Conservation (phyloP, 2,329 filamentous ascomycete species). For the Aspergillus alliaceus region DNA sequence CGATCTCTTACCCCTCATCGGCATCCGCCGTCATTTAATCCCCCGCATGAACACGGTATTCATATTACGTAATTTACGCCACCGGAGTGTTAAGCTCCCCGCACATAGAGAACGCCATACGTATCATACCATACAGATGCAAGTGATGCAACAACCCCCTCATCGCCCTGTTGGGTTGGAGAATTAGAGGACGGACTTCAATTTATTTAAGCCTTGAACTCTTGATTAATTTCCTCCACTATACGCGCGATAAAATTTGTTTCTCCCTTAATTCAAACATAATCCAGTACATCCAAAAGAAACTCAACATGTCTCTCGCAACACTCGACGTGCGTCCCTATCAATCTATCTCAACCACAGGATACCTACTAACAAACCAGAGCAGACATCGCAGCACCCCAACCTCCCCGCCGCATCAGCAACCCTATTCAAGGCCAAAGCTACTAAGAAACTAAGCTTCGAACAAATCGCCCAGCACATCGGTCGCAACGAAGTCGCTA, state of each 20-base stretch:
- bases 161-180: conserved; percentile 2
- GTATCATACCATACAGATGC: not conserved
- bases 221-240: not conserved
- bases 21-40: not conserved
- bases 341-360: not conserved
- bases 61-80: not conserved
- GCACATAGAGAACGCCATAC: not conserved
- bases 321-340: conserved; percentile 42
- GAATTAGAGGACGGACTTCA: conserved; percentile 16
- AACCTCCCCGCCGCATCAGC: conserved; percentile 70
- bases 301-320: conserved; percentile 41
- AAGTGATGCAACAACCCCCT: conserved; percentile 1
- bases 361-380: not conserved
- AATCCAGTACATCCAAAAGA: not conserved
- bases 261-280: no score
- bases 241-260: no score
- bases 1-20: not conserved
- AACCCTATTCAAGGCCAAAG: conserved; percentile 79
- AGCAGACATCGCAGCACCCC: conserved; percentile 41
- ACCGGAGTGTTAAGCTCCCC: not conserved
- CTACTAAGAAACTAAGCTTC: conserved; percentile 72
- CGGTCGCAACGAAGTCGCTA: conserved; percentile 77
- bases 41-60: not conserved
- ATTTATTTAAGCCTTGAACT: conserved; percentile 13
- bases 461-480: conserved; percentile 73